Evolutionary conservation across 352 stramenopile genomes (phyloP).

Genomic region (Ophiocytium majus): DNA sequence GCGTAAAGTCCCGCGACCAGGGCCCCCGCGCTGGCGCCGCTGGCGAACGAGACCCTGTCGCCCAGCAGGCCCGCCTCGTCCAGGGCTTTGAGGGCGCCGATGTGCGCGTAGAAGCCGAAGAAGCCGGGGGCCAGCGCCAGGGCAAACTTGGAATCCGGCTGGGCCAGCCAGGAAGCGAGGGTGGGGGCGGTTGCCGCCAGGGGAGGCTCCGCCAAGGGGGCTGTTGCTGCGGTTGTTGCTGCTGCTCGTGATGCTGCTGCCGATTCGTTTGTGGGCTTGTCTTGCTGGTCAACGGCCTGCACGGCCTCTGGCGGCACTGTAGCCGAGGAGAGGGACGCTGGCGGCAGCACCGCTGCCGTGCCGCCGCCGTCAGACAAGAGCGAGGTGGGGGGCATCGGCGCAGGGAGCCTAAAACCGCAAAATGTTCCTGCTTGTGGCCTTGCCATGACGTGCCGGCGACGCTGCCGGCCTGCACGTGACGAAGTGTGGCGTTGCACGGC

Average conservation of each 20-base stretch:
- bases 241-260: not conserved
- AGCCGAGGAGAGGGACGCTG: too few species aligned
- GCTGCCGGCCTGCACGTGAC: too few species aligned
- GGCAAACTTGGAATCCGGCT: conserved; percentile 27
- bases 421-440: too few species aligned
- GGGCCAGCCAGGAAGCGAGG: not conserved
- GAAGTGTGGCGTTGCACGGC: too few species aligned
- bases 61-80: conserved; percentile 44
- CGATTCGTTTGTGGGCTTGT: too few species aligned
- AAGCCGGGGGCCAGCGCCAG: conserved; percentile 49
- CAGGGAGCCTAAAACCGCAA: too few species aligned
- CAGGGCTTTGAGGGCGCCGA: conserved; percentile 48
- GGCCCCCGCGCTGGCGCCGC: conserved; percentile 43
- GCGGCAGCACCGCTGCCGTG: too few species aligned
- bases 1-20: conserved; percentile 50
- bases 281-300: too few species aligned
- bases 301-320: too few species aligned
- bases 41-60: conserved; percentile 28
- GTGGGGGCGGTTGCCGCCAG: not conserved
- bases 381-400: too few species aligned
- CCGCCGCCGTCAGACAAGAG: too few species aligned
- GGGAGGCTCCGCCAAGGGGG: not conserved
- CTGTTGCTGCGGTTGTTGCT: not conserved
- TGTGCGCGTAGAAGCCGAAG: conserved; percentile 56
- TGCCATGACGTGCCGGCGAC: too few species aligned